phyloP scores from a whole-genome alignment of 148 eudicot species.

The Silene conica region DNA sequence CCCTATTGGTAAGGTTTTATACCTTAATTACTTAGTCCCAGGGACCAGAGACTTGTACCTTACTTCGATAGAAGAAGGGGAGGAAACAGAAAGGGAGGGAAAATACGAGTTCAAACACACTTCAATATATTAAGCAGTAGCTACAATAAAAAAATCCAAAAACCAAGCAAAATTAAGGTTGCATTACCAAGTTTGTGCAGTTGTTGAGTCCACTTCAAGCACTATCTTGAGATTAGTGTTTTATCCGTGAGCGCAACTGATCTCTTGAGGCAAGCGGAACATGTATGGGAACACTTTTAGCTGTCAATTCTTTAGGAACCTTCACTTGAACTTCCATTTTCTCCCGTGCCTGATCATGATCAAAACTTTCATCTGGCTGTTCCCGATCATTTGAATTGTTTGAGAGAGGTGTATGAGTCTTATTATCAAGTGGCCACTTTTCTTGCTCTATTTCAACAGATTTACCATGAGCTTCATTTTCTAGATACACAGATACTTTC shows the following conservation, averaged over 20 bases:
- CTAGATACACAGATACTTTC: neutral
- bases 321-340: constrained; percentile 2
- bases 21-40: neutral
- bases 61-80: neutral
- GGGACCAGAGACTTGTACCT: neutral
- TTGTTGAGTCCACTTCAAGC: constrained; percentile 6
- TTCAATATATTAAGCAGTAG: neutral
- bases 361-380: neutral
- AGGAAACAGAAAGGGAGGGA: neutral
- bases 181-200: constrained; percentile 9
- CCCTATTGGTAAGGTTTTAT: too few relatives aligned
- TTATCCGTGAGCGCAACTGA: constrained; percentile 21
- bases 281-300: constrained; percentile 7
- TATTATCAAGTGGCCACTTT: neutral
- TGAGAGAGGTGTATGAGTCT: neutral
- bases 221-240: constrained; percentile 11
- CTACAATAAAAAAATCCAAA: neutral
- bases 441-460: constrained; percentile 8
- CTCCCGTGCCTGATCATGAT: constrained; percentile 11
- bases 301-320: constrained; percentile 13
- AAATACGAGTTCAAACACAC: neutral
- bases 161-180: neutral
- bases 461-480: constrained; percentile 9
- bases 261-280: constrained; percentile 28
- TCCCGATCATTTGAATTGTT: constrained; percentile 3